phyloP scores from a whole-genome alignment of 139 green algal genomes.

The Micromonas pusilla region DNA sequence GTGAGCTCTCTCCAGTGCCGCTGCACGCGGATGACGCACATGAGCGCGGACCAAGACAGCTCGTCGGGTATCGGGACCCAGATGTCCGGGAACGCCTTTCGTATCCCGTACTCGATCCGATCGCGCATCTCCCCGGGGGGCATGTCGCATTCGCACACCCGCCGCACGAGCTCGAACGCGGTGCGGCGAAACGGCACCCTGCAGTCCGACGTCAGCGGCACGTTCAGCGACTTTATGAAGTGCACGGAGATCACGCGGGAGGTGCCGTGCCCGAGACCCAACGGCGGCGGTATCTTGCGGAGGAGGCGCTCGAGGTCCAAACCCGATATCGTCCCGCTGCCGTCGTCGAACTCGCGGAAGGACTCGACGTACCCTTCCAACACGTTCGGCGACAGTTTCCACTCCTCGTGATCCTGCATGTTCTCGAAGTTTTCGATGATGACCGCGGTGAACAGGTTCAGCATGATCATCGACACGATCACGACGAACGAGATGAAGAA shows the following conservation, averaged over 20 bases:
- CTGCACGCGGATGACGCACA: neutral
- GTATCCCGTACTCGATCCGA: neutral
- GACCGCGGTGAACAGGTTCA: slow-evolving; percentile 41
- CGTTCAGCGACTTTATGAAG: neutral
- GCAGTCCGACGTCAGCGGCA: neutral
- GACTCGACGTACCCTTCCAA: neutral
- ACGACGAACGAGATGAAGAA: slow-evolving; percentile 66
- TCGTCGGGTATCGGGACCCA: neutral
- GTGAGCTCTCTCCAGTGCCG: neutral
- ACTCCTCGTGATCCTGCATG: neutral
- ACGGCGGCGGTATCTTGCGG: neutral
- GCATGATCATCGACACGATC: slow-evolving; percentile 54
- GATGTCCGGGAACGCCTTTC: neutral
- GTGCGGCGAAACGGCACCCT: neutral
- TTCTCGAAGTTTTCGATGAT: slow-evolving; percentile 29
- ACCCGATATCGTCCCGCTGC: neutral
- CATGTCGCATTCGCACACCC: neutral
- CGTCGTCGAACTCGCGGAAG: neutral
- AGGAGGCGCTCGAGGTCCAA: neutral
- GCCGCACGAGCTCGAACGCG: neutral
- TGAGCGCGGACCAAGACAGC: neutral
- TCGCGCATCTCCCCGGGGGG: neutral
- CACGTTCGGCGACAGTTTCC: neutral
- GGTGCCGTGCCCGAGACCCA: neutral
- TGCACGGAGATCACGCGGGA: neutral